Evolutionary conservation across 495 filamentous ascomycete species (phyloP), one percentile per base, ranked within the genome.

Genomic region (Aspergillus coremiiformis): DNA sequence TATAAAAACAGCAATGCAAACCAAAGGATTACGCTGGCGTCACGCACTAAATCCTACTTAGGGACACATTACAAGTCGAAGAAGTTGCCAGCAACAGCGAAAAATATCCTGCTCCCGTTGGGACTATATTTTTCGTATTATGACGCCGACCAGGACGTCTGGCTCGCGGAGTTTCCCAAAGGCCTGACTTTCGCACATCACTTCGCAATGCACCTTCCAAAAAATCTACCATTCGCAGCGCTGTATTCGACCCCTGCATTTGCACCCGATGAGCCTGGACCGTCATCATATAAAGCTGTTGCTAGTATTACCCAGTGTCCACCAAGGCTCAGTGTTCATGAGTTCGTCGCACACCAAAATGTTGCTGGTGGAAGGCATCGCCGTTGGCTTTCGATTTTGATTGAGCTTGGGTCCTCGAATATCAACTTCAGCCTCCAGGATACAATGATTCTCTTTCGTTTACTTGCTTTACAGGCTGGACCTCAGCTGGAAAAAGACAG

Each of bases 301-400:
- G 65, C 78, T 0, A 63, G 58, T 2, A 73, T 77, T 52, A 56
- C 51, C 0, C 27, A 65, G 0, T 81, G 73, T 47, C 73, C 80
- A 1, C 17, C 45, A 0, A 44, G 61, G 20, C 58, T 81, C 41
- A 68, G 70, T 1, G 51, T 80, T 0, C 76, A 81, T 17, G 79
- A 82, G 39, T 81, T 67, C 55, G 66, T 69, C 14, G 67, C 76
- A 0, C 69, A 82, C 50, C 68, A 71, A 1, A 65, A 58, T 21
- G 50, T 82, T 3, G 60, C 75, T 2, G 50, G 71, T 0, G 78
- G 77, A 0, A 64, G 63, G 29, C 52, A 56, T 1, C 53, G 80
- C 26, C 75, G 80, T 37, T 79, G 78, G 75, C 54, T 74, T 3
- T 78, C 77, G 33, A 71, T 83, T 10, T 58, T 78, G 0, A 54